These are phyloP conservation scores for Ustilago loliicola DNA, from an alignment of 1,284 basidiomycete species.

Conservation along the genomic window DNA sequence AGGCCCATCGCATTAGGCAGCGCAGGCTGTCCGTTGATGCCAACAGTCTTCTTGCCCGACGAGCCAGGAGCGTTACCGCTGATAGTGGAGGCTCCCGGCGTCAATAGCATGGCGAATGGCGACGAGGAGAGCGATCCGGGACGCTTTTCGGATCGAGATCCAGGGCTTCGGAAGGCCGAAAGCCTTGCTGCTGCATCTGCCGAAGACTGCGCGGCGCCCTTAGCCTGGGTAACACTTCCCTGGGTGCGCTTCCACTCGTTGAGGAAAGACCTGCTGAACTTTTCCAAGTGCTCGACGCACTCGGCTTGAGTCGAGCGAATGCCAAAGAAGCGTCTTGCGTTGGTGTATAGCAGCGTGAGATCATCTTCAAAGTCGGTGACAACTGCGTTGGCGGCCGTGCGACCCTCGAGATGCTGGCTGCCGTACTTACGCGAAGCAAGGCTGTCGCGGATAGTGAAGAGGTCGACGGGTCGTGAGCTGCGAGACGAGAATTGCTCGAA, in stretches of 20 bases:
- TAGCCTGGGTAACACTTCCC: slow-evolving; percentile 18
- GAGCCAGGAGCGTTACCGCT: slow-evolving; percentile 4
- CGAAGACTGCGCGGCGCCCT: slow-evolving; percentile 2
- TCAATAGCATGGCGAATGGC: slow-evolving; percentile 25
- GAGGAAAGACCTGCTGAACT: slow-evolving; percentile 44
- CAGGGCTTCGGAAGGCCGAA: slow-evolving; percentile 24
- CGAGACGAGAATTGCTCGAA: slow-evolving; percentile 47
- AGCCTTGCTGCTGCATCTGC: slow-evolving; percentile 17
- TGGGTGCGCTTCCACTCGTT: slow-evolving; percentile 50
- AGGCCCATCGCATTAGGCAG: slow-evolving; percentile 7
- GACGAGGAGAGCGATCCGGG: slow-evolving; percentile 17
- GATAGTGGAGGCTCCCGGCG: slow-evolving; percentile 10
- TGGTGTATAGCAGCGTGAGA: slow-evolving; percentile 40
- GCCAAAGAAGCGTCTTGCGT: slow-evolving; percentile 45
- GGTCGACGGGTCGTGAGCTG: slow-evolving; percentile 47
- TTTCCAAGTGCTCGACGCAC: slow-evolving; percentile 50
- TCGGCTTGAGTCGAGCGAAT: slow-evolving; percentile 46
- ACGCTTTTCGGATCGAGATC: slow-evolving; percentile 29
- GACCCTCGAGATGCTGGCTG: slow-evolving; percentile 36
- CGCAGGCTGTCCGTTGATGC: slow-evolving; percentile 18
- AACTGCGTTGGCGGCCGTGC: slow-evolving; percentile 46
- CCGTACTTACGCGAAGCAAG: slow-evolving; percentile 44
- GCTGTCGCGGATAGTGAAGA: slow-evolving; percentile 48
- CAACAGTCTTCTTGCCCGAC: slow-evolving; percentile 27
- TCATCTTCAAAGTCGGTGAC: slow-evolving; percentile 54